Percentiles rank a stretch among this genome's conserved stretches.
phyloP scores from a whole-genome alignment of 2,329 filamentous ascomycete species.

The Colletotrichum navitas region DNA sequence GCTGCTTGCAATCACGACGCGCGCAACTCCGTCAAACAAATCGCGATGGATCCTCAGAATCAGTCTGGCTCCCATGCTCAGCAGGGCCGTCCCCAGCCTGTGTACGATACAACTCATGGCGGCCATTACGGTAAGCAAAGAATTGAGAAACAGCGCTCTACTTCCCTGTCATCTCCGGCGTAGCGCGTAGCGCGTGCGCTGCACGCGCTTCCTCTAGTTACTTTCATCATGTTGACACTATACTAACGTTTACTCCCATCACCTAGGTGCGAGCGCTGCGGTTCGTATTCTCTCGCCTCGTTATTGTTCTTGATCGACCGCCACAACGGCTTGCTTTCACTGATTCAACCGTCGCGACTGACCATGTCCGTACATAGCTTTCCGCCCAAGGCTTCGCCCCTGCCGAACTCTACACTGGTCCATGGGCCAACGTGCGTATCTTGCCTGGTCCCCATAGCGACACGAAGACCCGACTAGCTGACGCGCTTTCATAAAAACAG shows the following conservation, averaged over 20 bases:
- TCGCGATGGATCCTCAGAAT: conserved; percentile 56
- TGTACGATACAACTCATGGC: conserved; percentile 80
- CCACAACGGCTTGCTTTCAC: neutral
- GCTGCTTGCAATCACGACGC: neutral
- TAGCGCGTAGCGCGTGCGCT: neutral
- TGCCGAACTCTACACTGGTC: conserved; percentile 92
- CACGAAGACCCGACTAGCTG: neutral
- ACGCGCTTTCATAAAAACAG: conserved; percentile 59
- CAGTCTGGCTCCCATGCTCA: conserved; percentile 51
- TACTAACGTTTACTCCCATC: conserved; percentile 40
- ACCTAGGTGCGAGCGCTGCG: conserved; percentile 74
- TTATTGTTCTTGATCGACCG: neutral
- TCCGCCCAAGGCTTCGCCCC: conserved; percentile 89
- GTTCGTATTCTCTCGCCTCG: conserved; percentile 61
- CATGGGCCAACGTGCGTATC: conserved; percentile 88
- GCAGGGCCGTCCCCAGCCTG: conserved; percentile 70
- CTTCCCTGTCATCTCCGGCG: conserved; percentile 11
- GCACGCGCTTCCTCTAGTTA: conserved; percentile 32
- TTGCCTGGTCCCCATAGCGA: neutral
- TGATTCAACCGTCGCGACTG: conserved; percentile 14
- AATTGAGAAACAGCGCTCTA: conserved; percentile 1
- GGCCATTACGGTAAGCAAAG: conserved; percentile 79
- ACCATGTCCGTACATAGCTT: conserved; percentile 70
- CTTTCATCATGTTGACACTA: conserved; percentile 38
- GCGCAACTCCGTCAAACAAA: conserved; percentile 28